phyloP scores from a whole-genome alignment of 352 stramenopile genomes.

The Paralagenidium karlingii region DNA sequence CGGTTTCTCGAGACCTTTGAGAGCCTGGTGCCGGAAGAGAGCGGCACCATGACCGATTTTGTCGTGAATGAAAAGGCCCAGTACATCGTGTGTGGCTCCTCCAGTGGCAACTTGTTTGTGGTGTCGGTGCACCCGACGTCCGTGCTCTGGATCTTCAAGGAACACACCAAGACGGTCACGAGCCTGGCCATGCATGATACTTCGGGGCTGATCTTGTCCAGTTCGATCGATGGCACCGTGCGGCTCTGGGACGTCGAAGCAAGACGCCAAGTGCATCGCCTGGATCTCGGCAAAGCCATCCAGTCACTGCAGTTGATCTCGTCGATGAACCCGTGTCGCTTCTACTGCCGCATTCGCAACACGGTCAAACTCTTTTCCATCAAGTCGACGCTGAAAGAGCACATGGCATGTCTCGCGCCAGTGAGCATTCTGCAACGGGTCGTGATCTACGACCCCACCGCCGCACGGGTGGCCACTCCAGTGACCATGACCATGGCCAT shows the following conservation, averaged over 20 bases:
- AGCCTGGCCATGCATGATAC: slow-evolving; percentile 30
- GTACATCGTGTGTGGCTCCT: slow-evolving; percentile 46
- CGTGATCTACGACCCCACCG: too few species aligned
- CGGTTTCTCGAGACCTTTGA: slow-evolving; percentile 30
- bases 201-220: slow-evolving; percentile 47
- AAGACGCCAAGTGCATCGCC: slow-evolving; percentile 39
- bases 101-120: slow-evolving; percentile 36
- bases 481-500: background rate
- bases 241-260: slow-evolving; percentile 57
- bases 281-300: slow-evolving; percentile 33
- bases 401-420: slow-evolving; percentile 34
- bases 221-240: slow-evolving; percentile 52
- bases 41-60: slow-evolving; percentile 50
- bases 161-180: slow-evolving; percentile 48
- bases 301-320: slow-evolving; percentile 24
- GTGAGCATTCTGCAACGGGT: slow-evolving; percentile 44
- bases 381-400: slow-evolving; percentile 57
- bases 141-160: slow-evolving; percentile 49
- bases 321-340: slow-evolving; percentile 21
- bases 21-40: slow-evolving; percentile 30
- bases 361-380: slow-evolving; percentile 41
- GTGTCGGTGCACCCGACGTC: slow-evolving; percentile 41
- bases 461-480: background rate
- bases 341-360: slow-evolving; percentile 47
- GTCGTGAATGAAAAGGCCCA: slow-evolving; percentile 53